phyloP scores from a whole-genome alignment of 306 rosid genomes.

The Trifolium repens region DNA sequence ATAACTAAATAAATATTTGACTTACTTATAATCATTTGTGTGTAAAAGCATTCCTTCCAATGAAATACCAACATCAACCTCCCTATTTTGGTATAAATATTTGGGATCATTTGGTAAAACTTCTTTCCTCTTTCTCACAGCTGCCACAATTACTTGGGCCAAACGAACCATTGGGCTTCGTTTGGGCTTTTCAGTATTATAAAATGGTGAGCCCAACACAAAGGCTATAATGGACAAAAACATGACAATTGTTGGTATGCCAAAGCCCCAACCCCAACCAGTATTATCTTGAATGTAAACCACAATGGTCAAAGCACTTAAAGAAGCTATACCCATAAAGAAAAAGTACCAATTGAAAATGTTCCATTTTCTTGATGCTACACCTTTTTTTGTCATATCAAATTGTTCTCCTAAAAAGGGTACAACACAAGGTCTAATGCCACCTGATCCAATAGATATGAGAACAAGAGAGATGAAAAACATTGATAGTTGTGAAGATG shows the following conservation, averaged over 20 bases:
- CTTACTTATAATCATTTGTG: constrained; percentile 57
- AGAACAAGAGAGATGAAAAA: constrained; percentile 66
- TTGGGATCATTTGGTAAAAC: constrained; percentile 50
- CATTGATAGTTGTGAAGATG: constrained; percentile 50
- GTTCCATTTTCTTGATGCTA: constrained; percentile 63
- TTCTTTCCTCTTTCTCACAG: constrained; percentile 60
- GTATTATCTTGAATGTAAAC: constrained; percentile 79
- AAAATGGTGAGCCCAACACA: constrained; percentile 68
- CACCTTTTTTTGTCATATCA: constrained; percentile 63
- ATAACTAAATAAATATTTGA: background rate
- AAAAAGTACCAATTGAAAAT: constrained; percentile 81
- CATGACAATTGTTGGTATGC: constrained; percentile 77
- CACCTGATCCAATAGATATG: constrained; percentile 74
- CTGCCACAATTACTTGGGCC: constrained; percentile 69
- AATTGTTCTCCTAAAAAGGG: constrained; percentile 82
- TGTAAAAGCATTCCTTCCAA: constrained; percentile 66
- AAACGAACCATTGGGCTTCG: constrained; percentile 82
- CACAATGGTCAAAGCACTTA: constrained; percentile 72
- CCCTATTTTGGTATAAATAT: constrained; percentile 55
- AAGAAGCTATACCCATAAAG: constrained; percentile 66
- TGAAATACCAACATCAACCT: constrained; percentile 64
- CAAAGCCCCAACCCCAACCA: constrained; percentile 93
- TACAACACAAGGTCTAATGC: constrained; percentile 76
- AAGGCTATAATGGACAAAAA: constrained; percentile 62
- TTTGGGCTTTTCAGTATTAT: constrained; percentile 56